Evolutionary conservation across 768 basidiomycete species (phyloP).

Genomic region (Leccinum olivaceopallidum): DNA sequence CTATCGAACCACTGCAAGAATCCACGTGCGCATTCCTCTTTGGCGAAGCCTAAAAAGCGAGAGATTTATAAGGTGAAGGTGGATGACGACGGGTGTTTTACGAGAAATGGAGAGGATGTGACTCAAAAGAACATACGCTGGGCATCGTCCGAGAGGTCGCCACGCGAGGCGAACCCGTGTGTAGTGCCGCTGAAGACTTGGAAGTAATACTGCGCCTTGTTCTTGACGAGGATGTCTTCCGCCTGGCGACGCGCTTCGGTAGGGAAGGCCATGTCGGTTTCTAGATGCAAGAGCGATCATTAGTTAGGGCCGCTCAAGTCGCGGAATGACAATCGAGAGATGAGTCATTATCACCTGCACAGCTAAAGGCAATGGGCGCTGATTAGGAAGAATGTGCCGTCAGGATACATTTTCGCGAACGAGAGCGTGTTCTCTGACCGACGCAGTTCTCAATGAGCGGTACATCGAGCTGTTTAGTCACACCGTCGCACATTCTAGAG

Average conservation of each 20-base stretch:
- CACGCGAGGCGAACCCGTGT: constrained; percentile 39
- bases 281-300: constrained; percentile 28
- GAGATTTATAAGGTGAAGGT: neutral
- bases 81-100: neutral
- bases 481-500: constrained; percentile 20
- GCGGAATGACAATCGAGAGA: neutral
- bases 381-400: neutral
- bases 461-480: constrained; percentile 38
- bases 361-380: constrained; percentile 58
- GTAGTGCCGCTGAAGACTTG: constrained; percentile 52
- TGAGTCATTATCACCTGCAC: constrained; percentile 44
- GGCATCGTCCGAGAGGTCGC: constrained; percentile 26
- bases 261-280: constrained; percentile 57
- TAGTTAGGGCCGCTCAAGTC: neutral
- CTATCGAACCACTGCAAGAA: constrained; percentile 53
- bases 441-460: constrained; percentile 48
- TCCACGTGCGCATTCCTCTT: constrained; percentile 56
- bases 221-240: constrained; percentile 55
- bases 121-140: constrained; percentile 19
- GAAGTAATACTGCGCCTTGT: constrained; percentile 53
- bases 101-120: neutral
- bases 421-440: constrained; percentile 35
- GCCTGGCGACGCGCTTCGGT: constrained; percentile 50
- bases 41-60: constrained; percentile 50
- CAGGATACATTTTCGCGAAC: neutral